phyloP scores from a whole-genome alignment of 192 early-diverging fungal species.

The Pilobolus umbonatus region DNA sequence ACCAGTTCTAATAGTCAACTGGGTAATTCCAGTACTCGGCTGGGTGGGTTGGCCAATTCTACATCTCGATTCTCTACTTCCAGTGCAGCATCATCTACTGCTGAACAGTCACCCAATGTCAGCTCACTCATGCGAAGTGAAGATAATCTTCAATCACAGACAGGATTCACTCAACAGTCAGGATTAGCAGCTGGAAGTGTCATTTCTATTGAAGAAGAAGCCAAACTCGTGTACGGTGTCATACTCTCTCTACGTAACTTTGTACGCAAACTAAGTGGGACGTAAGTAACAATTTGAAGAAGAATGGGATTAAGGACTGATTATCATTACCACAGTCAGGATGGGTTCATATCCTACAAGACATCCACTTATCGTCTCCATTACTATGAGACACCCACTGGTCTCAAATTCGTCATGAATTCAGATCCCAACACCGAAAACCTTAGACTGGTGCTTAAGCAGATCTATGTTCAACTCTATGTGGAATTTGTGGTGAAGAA shows the following conservation, averaged over 20 bases:
- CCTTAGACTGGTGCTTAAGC: conserved; percentile 66
- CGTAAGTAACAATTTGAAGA: conserved; percentile 33
- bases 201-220: conserved; percentile 74
- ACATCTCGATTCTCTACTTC: conserved; percentile 38
- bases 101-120: conserved; percentile 18
- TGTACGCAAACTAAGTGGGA: conserved; percentile 71
- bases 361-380: conserved; percentile 87
- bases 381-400: conserved; percentile 85
- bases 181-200: conserved; percentile 41
- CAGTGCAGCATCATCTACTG: conserved; percentile 22
- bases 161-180: conserved; percentile 27
- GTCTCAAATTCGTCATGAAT: conserved; percentile 83
- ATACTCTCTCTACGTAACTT: conserved; percentile 86
- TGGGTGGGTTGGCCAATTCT: conserved; percentile 36
- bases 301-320: too few relatives aligned
- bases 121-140: conserved; percentile 18
- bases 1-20: conserved; percentile 32
- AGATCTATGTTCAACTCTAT: conserved; percentile 84
- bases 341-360: conserved; percentile 68
- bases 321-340: conserved; percentile 34
- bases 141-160: conserved; percentile 19
- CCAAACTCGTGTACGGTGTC: conserved; percentile 96
- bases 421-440: conserved; percentile 68
- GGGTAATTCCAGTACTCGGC: conserved; percentile 26
- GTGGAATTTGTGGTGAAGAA: conserved; percentile 94